Base-by-base conservation (phyloP, 371 early-diverging fungal species). In the Mortierella sp. region DNA sequence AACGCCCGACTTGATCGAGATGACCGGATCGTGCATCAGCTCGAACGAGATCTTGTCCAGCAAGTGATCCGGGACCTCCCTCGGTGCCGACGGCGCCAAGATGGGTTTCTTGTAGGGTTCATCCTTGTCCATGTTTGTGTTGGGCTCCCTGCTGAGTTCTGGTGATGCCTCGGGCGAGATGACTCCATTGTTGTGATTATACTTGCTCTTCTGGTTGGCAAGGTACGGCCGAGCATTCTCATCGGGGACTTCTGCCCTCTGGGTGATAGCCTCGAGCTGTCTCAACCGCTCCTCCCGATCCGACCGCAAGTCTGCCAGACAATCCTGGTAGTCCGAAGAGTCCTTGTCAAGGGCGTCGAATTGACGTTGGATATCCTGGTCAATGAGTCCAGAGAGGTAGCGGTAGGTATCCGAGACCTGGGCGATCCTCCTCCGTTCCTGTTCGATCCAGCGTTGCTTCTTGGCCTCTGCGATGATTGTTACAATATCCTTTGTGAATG, bases 371-470 rank as follows among this genome's bases (percentile, higher is more conserved):
- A 79, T 66, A 47, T 93, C 93, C 66, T 88, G 77, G 45, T 91
- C 87, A 37, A 94, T 86, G 14, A 95, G 86, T 0, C 79, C 77
- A 29, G 88, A 87, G 19, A 95, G 87, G 74, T 93, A 94, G 40
- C 89, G 85, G 64, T 91, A 88, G 44, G 93, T 70, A 26, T 92
- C 93, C 8, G 89, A 89, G 26, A 92, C 91, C 14, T 87, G 82
- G 66, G 91, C 87, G 9, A 94, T 86, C 16, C 92, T 87, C 48
- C 88, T 86, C 3, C 86, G 87, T 64, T 91, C 91, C 39, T 87
- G 86, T 68, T 92, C 88, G 58, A 93, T 93, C 94, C 94, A 94
- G 75, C 88, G 75, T 52, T 79, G 84, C 39, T 83, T 83, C 45
- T 83, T 83, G 31, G 84, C 84, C 58, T 83, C 84, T 7, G 70